Evolutionary conservation across 2,329 filamentous ascomycete species (phyloP), one percentile per base, ranked within the genome.

Genomic region (Pseudopyrenochaeta lycopersici): DNA sequence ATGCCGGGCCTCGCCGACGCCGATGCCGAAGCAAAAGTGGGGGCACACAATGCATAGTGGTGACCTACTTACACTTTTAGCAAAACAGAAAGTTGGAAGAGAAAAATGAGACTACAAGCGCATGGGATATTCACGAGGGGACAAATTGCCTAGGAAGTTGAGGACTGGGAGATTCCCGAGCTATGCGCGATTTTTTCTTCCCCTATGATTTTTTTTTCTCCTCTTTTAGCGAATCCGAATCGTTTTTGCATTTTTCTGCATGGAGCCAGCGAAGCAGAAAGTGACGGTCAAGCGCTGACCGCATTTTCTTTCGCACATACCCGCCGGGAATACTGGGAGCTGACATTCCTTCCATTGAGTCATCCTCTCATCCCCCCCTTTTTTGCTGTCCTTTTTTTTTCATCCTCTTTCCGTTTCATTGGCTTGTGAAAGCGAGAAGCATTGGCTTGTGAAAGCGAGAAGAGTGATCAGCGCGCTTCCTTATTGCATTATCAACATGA

Each of bases 261-360:
- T 12, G 5, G 11, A 17, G 17, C 17, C 33, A 36, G 36, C 36
- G 18, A 39, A 23, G 36, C 4, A 23, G n/a, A 39, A 46, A 32
- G 29, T 17, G 49, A 56, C 49, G 53, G 49, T 56, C 53, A 56
- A 56, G 53, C 49, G 53, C 53, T 56, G 53, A 56, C 49, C 49
- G 53, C 41, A 31, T 38, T 20, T 3, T 17, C 7, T 21, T 21
- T 39, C 20, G 4, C 17, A 18, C 7, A 17, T 17, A 4, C 20
- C n/a, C 18, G 21, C 5, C 7, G 7, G 12, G 12, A 14, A 33
- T 20, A 10, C 21, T 20, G 18, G 17, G 17, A 33, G 15, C 6
- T 14, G 6, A 12, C 35, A 38, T 38, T 20, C 35, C 18, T 38
- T 38, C 17, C 35, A 38, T 38, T 7, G 35, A 38, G 4, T 5